phyloP scores from a whole-genome alignment of 768 basidiomycete genomes.

The Boletus tylopilopsis region DNA sequence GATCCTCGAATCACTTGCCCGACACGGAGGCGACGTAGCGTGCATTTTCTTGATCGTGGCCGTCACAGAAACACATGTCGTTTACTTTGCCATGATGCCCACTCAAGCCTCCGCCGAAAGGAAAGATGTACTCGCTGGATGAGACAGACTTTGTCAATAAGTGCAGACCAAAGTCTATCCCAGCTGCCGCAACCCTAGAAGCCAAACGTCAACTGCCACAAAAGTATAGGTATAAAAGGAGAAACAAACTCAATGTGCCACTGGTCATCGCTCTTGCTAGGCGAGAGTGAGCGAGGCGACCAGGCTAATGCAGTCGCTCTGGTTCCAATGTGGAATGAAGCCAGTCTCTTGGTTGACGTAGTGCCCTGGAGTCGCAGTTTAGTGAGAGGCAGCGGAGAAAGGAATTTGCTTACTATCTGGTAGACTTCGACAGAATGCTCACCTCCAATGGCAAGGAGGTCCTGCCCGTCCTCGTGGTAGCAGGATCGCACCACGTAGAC shows the following conservation, averaged over 20 bases:
- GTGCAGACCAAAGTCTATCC: conserved; percentile 66
- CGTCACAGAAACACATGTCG: conserved; percentile 78
- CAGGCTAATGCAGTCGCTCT: conserved; percentile 74
- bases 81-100: conserved; percentile 79
- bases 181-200: conserved; percentile 62
- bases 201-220: conserved; percentile 5
- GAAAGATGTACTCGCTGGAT: conserved; percentile 50
- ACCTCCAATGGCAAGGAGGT: conserved; percentile 71
- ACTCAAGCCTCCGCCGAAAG: conserved; percentile 76
- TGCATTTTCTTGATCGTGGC: conserved; percentile 59
- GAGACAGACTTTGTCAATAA: conserved; percentile 56
- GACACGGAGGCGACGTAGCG: conserved; percentile 81
- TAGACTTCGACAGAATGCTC: conserved; percentile 71
- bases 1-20: conserved; percentile 37
- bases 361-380: conserved; percentile 33
- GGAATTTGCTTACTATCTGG: conserved; percentile 47
- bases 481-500: conserved; percentile 64
- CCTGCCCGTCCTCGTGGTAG: conserved; percentile 55
- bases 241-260: conserved; percentile 71
- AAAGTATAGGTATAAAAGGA: not conserved
- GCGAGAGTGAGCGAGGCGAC: conserved; percentile 68
- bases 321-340: conserved; percentile 70
- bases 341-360: conserved; percentile 47
- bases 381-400: conserved; percentile 5
- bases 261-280: conserved; percentile 53